Evolutionary conservation across 495 filamentous ascomycete species (phyloP).

Genomic region (Aspergillus saccharolyticus): DNA sequence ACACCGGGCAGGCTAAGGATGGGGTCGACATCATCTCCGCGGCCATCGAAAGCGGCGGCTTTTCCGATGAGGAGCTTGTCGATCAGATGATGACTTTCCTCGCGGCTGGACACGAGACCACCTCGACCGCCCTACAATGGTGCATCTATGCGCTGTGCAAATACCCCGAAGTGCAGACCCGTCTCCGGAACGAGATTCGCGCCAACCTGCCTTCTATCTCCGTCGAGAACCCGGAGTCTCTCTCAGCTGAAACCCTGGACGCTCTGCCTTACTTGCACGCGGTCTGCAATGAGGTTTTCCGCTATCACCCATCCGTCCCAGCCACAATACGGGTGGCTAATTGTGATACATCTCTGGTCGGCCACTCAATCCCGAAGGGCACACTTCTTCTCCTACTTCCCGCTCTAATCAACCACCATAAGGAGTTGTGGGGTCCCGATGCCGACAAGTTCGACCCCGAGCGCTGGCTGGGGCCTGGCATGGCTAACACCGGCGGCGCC

Average conservation of each 20-base stretch:
- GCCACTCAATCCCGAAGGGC: slow-evolving; percentile 50
- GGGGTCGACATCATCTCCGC: slow-evolving; percentile 80
- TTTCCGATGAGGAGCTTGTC: slow-evolving; percentile 72
- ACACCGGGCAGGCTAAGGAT: slow-evolving; percentile 24
- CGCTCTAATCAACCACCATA: slow-evolving; percentile 63
- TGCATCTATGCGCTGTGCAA: slow-evolving; percentile 54
- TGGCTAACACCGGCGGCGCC: slow-evolving; percentile 50
- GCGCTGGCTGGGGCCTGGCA: slow-evolving; percentile 59
- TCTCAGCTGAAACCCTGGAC: slow-evolving; percentile 51
- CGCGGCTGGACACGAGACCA: slow-evolving; percentile 83
- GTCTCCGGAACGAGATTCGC: slow-evolving; percentile 58
- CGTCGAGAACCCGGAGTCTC: slow-evolving; percentile 30
- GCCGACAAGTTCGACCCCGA: slow-evolving; percentile 78
- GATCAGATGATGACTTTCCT: slow-evolving; percentile 97
- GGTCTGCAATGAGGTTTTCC: slow-evolving; percentile 55
- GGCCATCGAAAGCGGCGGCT: slow-evolving; percentile 68
- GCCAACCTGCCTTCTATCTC: slow-evolving; percentile 55
- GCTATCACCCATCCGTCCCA: slow-evolving; percentile 54
- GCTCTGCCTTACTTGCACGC: slow-evolving; percentile 56
- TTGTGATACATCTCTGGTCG: slow-evolving; percentile 58
- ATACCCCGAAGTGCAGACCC: slow-evolving; percentile 51
- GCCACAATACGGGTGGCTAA: slow-evolving; percentile 59
- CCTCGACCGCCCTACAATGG: slow-evolving; percentile 57
- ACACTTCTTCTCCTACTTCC: slow-evolving; percentile 48
- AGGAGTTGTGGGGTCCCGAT: slow-evolving; percentile 76